phyloP scores from a whole-genome alignment of 176 grass and related monocot species.

The Oryza officinalis region DNA sequence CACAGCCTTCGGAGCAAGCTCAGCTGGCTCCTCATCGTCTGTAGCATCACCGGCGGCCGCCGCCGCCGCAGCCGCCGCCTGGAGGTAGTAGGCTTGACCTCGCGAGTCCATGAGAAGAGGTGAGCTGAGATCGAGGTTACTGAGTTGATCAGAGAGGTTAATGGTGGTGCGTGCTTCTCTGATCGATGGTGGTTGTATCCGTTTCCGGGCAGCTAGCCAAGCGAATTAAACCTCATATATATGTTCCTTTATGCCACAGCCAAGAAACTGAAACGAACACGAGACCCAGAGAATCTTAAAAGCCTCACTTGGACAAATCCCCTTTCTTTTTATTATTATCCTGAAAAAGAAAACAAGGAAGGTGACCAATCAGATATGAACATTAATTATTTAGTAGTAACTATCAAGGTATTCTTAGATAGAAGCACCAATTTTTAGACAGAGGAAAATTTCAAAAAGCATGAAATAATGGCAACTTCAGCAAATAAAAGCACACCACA shows the following conservation, averaged over 20 bases:
- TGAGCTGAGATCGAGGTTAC: slow-evolving; percentile 7
- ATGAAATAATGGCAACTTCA: slow-evolving; percentile 38
- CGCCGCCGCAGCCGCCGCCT: slow-evolving; percentile 12
- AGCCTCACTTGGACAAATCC: slow-evolving; percentile 21
- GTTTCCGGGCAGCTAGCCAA: slow-evolving; percentile 30
- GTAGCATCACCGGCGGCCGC: neutral
- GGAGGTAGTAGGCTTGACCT: slow-evolving; percentile 7
- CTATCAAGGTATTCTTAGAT: neutral
- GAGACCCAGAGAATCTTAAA: slow-evolving; percentile 6
- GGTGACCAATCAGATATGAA: slow-evolving; percentile 17
- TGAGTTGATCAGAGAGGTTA: slow-evolving; percentile 24
- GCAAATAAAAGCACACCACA: neutral
- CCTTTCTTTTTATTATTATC: slow-evolving; percentile 3
- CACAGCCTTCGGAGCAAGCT: neutral
- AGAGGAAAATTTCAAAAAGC: neutral
- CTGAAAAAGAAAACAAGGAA: slow-evolving; percentile 23
- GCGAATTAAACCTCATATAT: slow-evolving; percentile 4
- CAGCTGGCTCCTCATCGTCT: neutral
- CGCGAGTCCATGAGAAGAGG: slow-evolving; percentile 35
- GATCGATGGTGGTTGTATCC: slow-evolving; percentile 15
- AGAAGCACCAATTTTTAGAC: neutral
- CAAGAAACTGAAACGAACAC: slow-evolving; percentile 36
- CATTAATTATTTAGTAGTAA: neutral
- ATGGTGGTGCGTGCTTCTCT: slow-evolving; percentile 9
- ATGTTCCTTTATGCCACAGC: slow-evolving; percentile 3